A percentile compares a stretch with the other conserved stretches of the same genome.
phyloP scores from a whole-genome alignment of 164 flowering plant species.

The grape (Vitis vinifera) region ASM3070453v1 NC_081817.1:28497001-28497500 shows the following conservation, averaged over 20 bases:
- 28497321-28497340: neutral
- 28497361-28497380: neutral
- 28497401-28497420: slow-evolving; percentile 11
- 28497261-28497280: neutral
- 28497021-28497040: slow-evolving; percentile 7
- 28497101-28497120: neutral
- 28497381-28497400: slow-evolving; percentile 10
- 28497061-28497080: slow-evolving; percentile 2
- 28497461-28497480: slow-evolving; percentile 9
- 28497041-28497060: neutral
- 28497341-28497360: slow-evolving; percentile 4
- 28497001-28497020: slow-evolving; percentile 26
- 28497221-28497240: no score
- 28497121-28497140: neutral
- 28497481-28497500: slow-evolving; percentile 25
- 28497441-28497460: slow-evolving; percentile 17
- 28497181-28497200: neutral
- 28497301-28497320: neutral
- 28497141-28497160: neutral
- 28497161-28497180: neutral
- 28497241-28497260: neutral
- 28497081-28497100: neutral
- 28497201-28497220: neutral
- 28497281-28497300: neutral
- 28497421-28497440: neutral